Percentiles rank a stretch among this genome's conserved stretches.
Conservation (phyloP, 768 basidiomycete species). For the Leccinum imitatum region DNA sequence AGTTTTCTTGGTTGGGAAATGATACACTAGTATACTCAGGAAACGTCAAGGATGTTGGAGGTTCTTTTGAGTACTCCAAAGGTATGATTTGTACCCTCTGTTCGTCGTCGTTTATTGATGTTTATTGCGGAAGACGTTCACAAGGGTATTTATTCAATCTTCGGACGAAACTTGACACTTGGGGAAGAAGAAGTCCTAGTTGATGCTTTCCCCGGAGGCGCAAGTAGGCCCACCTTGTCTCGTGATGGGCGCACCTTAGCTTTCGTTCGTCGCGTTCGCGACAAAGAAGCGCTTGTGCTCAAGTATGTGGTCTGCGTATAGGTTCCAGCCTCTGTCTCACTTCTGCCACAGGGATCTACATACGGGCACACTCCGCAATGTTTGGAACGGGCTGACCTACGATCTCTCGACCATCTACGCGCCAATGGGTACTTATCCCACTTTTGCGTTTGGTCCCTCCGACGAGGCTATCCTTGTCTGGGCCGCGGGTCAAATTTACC, state of each 20-base stretch:
- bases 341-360: conserved; percentile 51
- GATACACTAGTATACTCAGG: conserved; percentile 65
- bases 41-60: conserved; percentile 53
- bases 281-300: conserved; percentile 70
- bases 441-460: conserved; percentile 54
- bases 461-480: conserved; percentile 56
- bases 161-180: conserved; percentile 61
- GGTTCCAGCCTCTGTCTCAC: neutral
- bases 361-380: conserved; percentile 61
- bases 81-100: conserved; percentile 36
- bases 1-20: conserved; percentile 58
- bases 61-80: conserved; percentile 61
- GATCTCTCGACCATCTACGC: conserved; percentile 64
- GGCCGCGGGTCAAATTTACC: conserved; percentile 71
- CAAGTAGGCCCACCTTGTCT: conserved; percentile 69
- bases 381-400: conserved; percentile 70
- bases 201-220: conserved; percentile 62
- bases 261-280: conserved; percentile 70
- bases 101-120: neutral
- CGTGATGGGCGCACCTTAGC: conserved; percentile 67
- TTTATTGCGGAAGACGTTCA: conserved; percentile 53
- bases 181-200: conserved; percentile 53
- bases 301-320: conserved; percentile 46
- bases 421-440: conserved; percentile 80
- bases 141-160: conserved; percentile 69